phyloP scores from a whole-genome alignment of 2,329 filamentous ascomycete genomes.

The Trematosphaeria pertusa region DNA sequence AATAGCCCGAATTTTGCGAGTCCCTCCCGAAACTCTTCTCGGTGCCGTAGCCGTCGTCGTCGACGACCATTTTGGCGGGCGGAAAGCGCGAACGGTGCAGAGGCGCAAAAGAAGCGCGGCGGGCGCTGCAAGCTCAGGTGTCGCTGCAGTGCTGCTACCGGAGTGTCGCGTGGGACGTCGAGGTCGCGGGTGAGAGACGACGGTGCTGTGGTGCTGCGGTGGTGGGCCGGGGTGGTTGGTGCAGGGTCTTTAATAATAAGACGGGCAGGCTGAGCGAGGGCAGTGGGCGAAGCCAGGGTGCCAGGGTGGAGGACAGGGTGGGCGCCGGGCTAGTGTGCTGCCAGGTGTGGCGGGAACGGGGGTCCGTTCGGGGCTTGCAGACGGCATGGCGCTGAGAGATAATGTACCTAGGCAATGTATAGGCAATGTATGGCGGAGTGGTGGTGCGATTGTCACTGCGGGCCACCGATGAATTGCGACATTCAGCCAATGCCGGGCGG shows the following conservation, averaged over 20 bases:
- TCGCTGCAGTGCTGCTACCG: slow-evolving; percentile 19
- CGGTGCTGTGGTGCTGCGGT: slow-evolving; percentile 5
- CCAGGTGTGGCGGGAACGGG: too few species aligned
- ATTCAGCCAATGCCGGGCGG: slow-evolving; percentile 16
- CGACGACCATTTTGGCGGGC: slow-evolving; percentile 32
- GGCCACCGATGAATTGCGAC: too few species aligned
- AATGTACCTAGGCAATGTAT: too few species aligned
- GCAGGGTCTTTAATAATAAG: slow-evolving; percentile 12
- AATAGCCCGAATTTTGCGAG: slow-evolving; percentile 45
- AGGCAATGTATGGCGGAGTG: slow-evolving; percentile 10
- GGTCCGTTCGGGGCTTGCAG: too few species aligned
- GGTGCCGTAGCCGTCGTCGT: slow-evolving; percentile 47
- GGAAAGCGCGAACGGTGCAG: slow-evolving; percentile 10
- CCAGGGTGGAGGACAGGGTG: too few species aligned
- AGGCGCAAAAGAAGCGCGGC: slow-evolving; percentile 19
- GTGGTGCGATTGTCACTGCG: too few species aligned
- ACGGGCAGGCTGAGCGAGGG: slow-evolving; percentile 9
- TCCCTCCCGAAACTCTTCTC: slow-evolving; percentile 49
- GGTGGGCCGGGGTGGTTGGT: slow-evolving; percentile 3
- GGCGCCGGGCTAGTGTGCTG: too few species aligned
- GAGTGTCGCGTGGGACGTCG: slow-evolving; percentile 8
- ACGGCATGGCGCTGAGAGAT: too few species aligned
- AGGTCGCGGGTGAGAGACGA: slow-evolving; percentile 10
- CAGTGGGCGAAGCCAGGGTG: too few species aligned
- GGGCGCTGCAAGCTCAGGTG: slow-evolving; percentile 26